These are phyloP conservation scores for Alternaria sp. DNA, from an alignment of 2,329 filamentous ascomycete species.

Conservation along the genomic window DNA sequence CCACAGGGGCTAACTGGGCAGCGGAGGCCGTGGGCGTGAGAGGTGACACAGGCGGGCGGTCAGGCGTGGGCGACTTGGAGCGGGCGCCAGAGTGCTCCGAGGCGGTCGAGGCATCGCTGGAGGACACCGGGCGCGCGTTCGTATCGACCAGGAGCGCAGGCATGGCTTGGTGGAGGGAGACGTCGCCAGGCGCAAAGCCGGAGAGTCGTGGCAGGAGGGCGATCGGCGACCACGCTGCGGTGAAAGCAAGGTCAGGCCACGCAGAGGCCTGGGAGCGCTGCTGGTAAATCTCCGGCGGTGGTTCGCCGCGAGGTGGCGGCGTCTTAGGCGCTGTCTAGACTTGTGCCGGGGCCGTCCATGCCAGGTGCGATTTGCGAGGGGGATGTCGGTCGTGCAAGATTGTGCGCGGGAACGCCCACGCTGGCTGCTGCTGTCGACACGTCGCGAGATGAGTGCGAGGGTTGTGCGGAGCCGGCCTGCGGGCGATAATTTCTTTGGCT, in stretches of 20 bases:
- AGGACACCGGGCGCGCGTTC: slow-evolving; percentile 31
- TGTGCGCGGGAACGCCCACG: slow-evolving; percentile 2
- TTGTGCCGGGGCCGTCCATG: slow-evolving; percentile 14
- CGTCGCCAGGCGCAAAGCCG: slow-evolving; percentile 25
- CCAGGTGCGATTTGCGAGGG: slow-evolving; percentile 12
- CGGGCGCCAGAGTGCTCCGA: slow-evolving; percentile 27
- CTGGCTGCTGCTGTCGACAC: slow-evolving; percentile 6
- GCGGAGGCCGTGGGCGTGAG: slow-evolving; percentile 47
- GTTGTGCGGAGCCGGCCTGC: slow-evolving; percentile 3
- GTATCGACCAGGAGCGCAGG: slow-evolving; percentile 46
- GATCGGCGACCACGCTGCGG: slow-evolving; percentile 13
- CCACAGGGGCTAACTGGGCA: slow-evolving; percentile 44
- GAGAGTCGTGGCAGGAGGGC: slow-evolving; percentile 20
- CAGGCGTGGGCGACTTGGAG: slow-evolving; percentile 42
- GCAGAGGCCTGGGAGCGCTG: slow-evolving; percentile 9
- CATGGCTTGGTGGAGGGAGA: slow-evolving; percentile 42
- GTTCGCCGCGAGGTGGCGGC: slow-evolving; percentile 19
- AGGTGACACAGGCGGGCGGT: slow-evolving; percentile 49
- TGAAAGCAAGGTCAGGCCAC: slow-evolving; percentile 13
- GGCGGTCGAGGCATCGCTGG: slow-evolving; percentile 33
- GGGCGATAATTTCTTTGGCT: slow-evolving; percentile 11
- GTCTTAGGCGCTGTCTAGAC: slow-evolving; percentile 15
- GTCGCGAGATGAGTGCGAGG: not conserved
- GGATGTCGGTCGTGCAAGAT: slow-evolving; percentile 6
- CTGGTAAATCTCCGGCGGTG: slow-evolving; percentile 14